Percentiles rank a stretch among this genome's conserved stretches.
Conservation (phyloP, 2,329 filamentous ascomycete species). For the Metarhizium anisopliae region DNA sequence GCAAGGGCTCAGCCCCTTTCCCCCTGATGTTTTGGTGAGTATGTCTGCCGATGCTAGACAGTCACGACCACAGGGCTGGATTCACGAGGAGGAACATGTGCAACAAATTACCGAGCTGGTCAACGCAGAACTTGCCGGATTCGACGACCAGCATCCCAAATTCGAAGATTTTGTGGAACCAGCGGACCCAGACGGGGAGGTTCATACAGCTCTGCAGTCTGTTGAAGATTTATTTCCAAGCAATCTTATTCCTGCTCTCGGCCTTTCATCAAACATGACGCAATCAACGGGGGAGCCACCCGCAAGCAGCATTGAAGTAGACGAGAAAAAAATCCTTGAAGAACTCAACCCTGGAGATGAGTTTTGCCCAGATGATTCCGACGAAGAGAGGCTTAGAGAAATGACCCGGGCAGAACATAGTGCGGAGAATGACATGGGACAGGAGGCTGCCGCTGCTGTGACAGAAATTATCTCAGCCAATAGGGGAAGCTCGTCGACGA, state of each 20-base stretch:
- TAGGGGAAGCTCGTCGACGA: neutral
- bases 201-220: slow-evolving; percentile 75
- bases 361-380: slow-evolving; percentile 42
- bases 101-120: slow-evolving; percentile 56
- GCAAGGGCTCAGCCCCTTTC: slow-evolving; percentile 66
- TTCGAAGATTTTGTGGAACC: slow-evolving; percentile 60
- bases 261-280: slow-evolving; percentile 34
- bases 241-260: slow-evolving; percentile 44
- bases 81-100: slow-evolving; percentile 80
- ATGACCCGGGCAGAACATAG: slow-evolving; percentile 9
- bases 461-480: neutral
- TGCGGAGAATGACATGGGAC: neutral
- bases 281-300: slow-evolving; percentile 16
- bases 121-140: slow-evolving; percentile 47
- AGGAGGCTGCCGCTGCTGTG: neutral
- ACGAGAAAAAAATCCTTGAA: slow-evolving; percentile 49
- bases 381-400: slow-evolving; percentile 37
- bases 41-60: slow-evolving; percentile 80
- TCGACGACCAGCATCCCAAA: slow-evolving; percentile 29
- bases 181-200: slow-evolving; percentile 40
- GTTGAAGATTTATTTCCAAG: slow-evolving; percentile 79
- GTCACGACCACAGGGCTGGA: slow-evolving; percentile 70
- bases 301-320: slow-evolving; percentile 50
- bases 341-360: slow-evolving; percentile 38
- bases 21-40: slow-evolving; percentile 70